Base-by-base conservation (phyloP, 2,329 filamentous ascomycete genomes). In the Ophiostoma sp. region DNA sequence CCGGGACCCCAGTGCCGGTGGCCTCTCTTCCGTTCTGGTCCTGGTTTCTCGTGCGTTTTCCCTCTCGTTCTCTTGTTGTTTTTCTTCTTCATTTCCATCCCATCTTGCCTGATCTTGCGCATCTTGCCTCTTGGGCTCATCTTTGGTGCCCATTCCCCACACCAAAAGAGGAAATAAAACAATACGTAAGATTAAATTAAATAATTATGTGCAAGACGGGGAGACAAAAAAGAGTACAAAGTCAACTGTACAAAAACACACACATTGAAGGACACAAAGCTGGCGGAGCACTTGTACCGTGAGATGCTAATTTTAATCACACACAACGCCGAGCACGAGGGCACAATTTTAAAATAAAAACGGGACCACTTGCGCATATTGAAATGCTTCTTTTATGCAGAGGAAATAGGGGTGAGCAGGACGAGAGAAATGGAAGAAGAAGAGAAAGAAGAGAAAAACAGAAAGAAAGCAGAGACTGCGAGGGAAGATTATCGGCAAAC, bases 261-360 rank as follows among this genome's bases (percentile, higher is more conserved):
- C 15, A 17, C 5, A 19, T 6, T 48, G 15, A 42, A 11, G 39
- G 5, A 15, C 6, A 48, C 42, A 48, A 15, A 3, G 15, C 1
- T 12, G 42, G 3, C 55, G 28, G 28, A 31, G 55, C 31, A 15
- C 55, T 25, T 64, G 59, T 64, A 42, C 59, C 33, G 11, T 66
- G 17, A 68, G 42, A 36, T 71, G 63, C 63, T 48, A 72, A 69
- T 69, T 57, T 72, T 72, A 72, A 22, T 50, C 36, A 61, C 55
- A 50, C 66, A 69, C 45, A 36, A 55, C 25, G 48, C 31, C 48
- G 61, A 70, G 68, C 68, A 59, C 68, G 68, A 59, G 39, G 33
- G 33, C 68, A 70, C 33, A 70, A 70, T 70, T 70, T 70, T 57
- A 70, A 70, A 70, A 19, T 19, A 48, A 48, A 48, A 48, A 48